phyloP scores from a whole-genome alignment of 1,284 basidiomycete species.

The Cutaneotrichosporon arboriforme region DNA sequence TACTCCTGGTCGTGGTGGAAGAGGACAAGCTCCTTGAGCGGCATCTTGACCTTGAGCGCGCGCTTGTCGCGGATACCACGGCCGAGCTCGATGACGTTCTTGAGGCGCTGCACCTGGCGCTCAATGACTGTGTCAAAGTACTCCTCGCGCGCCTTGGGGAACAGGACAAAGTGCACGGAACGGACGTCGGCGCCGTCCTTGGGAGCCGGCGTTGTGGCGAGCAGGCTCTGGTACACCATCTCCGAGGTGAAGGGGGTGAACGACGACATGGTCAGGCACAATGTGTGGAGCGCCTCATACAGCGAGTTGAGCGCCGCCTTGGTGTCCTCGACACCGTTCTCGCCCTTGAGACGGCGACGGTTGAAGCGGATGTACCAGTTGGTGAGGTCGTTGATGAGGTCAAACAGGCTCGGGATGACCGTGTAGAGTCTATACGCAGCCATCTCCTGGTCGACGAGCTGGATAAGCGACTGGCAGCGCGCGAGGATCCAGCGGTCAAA shows the following conservation, averaged over 20 bases:
- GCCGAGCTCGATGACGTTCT: slow-evolving; percentile 87
- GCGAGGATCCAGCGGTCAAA: slow-evolving; percentile 99
- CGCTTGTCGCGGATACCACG: slow-evolving; percentile 84
- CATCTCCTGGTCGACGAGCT: slow-evolving; percentile 90
- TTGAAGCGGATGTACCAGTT: slow-evolving; percentile 99
- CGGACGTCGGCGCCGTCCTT: slow-evolving; percentile 69
- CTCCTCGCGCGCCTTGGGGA: slow-evolving; percentile 88
- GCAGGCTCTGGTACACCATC: slow-evolving; percentile 89
- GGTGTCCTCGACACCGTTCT: slow-evolving; percentile 86
- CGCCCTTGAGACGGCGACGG: slow-evolving; percentile 89
- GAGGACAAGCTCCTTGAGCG: slow-evolving; percentile 85
- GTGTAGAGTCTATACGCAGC: slow-evolving; percentile 95
- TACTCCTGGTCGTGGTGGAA: slow-evolving; percentile 87
- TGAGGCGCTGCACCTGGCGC: slow-evolving; percentile 90
- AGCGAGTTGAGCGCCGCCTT: slow-evolving; percentile 86
- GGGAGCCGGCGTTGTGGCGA: slow-evolving; percentile 73
- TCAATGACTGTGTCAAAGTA: slow-evolving; percentile 97
- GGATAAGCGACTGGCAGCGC: slow-evolving; percentile 91
- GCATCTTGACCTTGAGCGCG: slow-evolving; percentile 77
- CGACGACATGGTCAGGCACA: slow-evolving; percentile 93
- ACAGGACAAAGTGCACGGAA: slow-evolving; percentile 91
- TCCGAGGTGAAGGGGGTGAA: slow-evolving; percentile 98
- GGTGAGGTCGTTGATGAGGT: slow-evolving; percentile 91
- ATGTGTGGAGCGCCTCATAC: slow-evolving; percentile 89
- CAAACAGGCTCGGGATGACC: slow-evolving; percentile 87